Percentiles rank a stretch among this genome's conserved stretches.
Conservation (phyloP, 108 stramenopile genomes). For the Conticribra guillardii region DNA sequence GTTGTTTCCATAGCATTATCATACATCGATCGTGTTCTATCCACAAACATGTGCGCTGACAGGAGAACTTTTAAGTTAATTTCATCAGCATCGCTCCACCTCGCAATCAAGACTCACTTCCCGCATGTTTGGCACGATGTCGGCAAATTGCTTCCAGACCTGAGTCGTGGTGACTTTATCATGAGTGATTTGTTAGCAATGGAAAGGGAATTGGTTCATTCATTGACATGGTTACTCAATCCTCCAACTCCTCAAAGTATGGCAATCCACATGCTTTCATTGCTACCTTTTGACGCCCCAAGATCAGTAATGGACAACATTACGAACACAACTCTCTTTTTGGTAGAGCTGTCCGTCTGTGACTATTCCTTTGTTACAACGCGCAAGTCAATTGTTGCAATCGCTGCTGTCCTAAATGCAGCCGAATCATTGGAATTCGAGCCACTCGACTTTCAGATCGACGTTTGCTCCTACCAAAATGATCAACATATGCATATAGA, state of each 20-base stretch:
- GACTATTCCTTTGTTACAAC: slow-evolving; percentile 68
- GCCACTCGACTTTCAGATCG: slow-evolving; percentile 1
- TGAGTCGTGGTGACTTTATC: slow-evolving; percentile 80
- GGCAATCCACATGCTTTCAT: slow-evolving; percentile 34
- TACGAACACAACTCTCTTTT: slow-evolving; percentile 52
- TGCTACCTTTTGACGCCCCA: slow-evolving; percentile 21
- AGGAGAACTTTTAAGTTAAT: slow-evolving; percentile 75
- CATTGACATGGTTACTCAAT: slow-evolving; percentile 74
- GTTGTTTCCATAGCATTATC: slow-evolving; percentile 49
- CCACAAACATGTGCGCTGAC: slow-evolving; percentile 46
- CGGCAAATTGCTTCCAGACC: slow-evolving; percentile 59
- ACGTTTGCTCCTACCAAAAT: slow-evolving; percentile 1
- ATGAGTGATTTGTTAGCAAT: slow-evolving; percentile 59
- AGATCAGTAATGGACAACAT: slow-evolving; percentile 15
- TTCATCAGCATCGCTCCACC: slow-evolving; percentile 77
- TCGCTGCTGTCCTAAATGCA: slow-evolving; percentile 70
- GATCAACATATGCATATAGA: slow-evolving; percentile 25
- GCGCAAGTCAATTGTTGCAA: slow-evolving; percentile 48
- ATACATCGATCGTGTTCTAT: slow-evolving; percentile 55
- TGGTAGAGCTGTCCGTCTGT: slow-evolving; percentile 69
- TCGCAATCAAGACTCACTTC: slow-evolving; percentile 75
- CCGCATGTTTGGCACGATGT: slow-evolving; percentile 60
- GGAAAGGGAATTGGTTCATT: slow-evolving; percentile 66
- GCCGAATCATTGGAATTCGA: slow-evolving; percentile 32
- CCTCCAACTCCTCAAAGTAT: slow-evolving; percentile 65